Evolutionary conservation across 148 eudicot species (phyloP), one percentile per base, ranked within the genome.

Genomic region (Chenopodium album): DNA sequence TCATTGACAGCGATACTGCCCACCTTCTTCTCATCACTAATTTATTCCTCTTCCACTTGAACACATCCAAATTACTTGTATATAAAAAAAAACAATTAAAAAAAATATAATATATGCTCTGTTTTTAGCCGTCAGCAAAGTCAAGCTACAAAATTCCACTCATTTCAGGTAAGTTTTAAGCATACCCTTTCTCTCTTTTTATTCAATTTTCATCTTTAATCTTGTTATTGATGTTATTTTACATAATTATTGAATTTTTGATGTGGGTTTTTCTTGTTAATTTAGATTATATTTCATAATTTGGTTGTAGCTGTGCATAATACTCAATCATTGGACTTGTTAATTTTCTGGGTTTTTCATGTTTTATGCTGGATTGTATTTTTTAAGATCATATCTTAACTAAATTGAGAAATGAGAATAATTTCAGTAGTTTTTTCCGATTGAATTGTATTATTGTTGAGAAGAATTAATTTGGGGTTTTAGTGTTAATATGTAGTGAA

Each of bases 51-150:
- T 41, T 13, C 41, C 65, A 41, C 63, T 73, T 50, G 28, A 31
- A 13, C n/a, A 7, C 7, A 67, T 14, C 12, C 12, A 52, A 12
- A 52, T 10, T 52, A 52, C 56, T 52, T 3, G 12, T 50, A 68
- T 22, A 19, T 22, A 9, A 26, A 31, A 31, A 29, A 66, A 26
- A 41, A 4, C 0, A 41, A 41, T 4, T 28, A 28, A 28, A 4
- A 9, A 68, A 2, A 68, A 28, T 28, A 31, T 31, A 23, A 9
- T 2, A 56, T 4, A 26, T 67, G 63, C 79, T 41, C 31, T 75
- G 52, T 79, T 48, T 75, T 10, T 10, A 37, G 70, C 73, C 44
- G 32, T 79, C 56, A 59, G 76, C 82, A 56, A 79, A 73, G 23
- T 28, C 78, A 28, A 71, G 20, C 70, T 8, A 72, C 71, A 60